Evolutionary conservation across 768 basidiomycete genomes (phyloP).

Genomic region (Pseudohyphozyma bogoriensis): DNA sequence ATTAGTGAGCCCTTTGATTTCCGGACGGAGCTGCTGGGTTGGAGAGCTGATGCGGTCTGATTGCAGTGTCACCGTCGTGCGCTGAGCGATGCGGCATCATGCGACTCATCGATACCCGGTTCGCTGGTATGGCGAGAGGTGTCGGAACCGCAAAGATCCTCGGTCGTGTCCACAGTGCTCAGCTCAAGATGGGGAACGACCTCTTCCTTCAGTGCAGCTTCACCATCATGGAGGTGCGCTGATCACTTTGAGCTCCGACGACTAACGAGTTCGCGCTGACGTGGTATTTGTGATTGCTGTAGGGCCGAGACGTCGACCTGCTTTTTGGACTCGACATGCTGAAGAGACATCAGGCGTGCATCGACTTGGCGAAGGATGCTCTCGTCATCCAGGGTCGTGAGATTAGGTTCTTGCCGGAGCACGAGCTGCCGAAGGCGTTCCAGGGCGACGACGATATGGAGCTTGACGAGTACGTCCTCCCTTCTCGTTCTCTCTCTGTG

Average conservation of each 20-base stretch:
- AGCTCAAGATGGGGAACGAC: constrained; percentile 68
- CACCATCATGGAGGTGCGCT: constrained; percentile 79
- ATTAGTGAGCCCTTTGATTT: constrained; percentile 68
- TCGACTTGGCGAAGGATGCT: constrained; percentile 80
- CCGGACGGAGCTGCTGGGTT: background rate
- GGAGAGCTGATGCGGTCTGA: background rate
- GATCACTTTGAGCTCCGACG: background rate
- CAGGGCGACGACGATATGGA: constrained; percentile 42
- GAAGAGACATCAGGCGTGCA: constrained; percentile 90
- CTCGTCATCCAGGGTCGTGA: constrained; percentile 87
- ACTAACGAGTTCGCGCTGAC: background rate
- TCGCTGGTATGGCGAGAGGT: constrained; percentile 78
- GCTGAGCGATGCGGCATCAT: constrained; percentile 54
- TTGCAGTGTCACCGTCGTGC: constrained; percentile 13
- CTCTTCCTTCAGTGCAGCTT: constrained; percentile 79
- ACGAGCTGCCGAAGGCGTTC: constrained; percentile 73
- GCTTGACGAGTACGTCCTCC: constrained; percentile 32
- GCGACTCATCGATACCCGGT: constrained; percentile 80
- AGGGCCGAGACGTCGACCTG: constrained; percentile 90
- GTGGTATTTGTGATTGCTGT: background rate
- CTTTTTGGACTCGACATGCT: constrained; percentile 98
- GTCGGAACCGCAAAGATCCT: constrained; percentile 92
- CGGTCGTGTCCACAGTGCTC: constrained; percentile 86
- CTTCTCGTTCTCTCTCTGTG: background rate
- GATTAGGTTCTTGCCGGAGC: constrained; percentile 80